Conservation (phyloP, 139 green algal genomes). For the Coccomyxa sp. region DNA sequence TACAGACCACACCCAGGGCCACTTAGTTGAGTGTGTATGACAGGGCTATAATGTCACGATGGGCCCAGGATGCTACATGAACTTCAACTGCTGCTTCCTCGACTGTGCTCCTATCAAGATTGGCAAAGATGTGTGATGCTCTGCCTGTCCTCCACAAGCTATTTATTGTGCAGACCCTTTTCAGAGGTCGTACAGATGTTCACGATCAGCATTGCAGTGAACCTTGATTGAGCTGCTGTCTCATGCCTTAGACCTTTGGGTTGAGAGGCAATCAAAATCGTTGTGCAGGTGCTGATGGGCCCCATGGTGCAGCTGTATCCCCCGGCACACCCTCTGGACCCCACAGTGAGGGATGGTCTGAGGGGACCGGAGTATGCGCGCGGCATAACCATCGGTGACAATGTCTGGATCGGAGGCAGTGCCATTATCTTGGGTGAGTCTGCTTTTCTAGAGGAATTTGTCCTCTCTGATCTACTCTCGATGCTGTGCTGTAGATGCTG, state of each 20-base stretch:
- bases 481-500: background rate
- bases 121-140: constrained; percentile 36
- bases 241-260: background rate
- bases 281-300: constrained; percentile 32
- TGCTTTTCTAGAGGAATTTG: background rate
- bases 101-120: constrained; percentile 35
- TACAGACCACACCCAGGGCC: background rate
- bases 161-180: background rate
- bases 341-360: constrained; percentile 14
- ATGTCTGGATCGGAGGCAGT: constrained; percentile 34
- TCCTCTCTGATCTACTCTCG: background rate
- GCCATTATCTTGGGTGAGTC: constrained; percentile 29
- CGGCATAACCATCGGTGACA: constrained; percentile 37
- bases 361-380: constrained; percentile 32
- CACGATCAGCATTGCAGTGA: background rate
- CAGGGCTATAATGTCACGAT: constrained; percentile 42
- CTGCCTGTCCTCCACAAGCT: constrained; percentile 23
- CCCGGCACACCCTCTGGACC: constrained; percentile 27
- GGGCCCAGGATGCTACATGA: constrained; percentile 32
- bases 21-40: background rate
- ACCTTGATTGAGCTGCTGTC: background rate
- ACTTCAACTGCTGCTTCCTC: constrained; percentile 35
- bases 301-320: constrained; percentile 43
- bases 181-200: background rate
- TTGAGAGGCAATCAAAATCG: background rate